A percentile compares a stretch with the other conserved stretches of the same genome.
Evolutionary conservation across 2,329 filamentous ascomycete genomes (phyloP).

Genomic region (Beauveria caledonica): DNA sequence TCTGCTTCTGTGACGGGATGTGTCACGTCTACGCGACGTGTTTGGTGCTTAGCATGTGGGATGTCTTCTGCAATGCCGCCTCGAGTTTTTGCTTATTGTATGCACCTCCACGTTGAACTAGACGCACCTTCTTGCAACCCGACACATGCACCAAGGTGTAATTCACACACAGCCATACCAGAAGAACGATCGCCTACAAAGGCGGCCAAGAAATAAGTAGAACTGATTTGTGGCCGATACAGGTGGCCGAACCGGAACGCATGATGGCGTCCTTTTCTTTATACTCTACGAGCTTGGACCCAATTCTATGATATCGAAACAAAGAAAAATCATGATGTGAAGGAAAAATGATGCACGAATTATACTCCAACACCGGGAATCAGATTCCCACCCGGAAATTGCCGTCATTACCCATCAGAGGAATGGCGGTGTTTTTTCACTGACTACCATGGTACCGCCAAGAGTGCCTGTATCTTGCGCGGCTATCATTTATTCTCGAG

Average conservation of each 20-base stretch:
- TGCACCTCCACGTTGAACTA: no score
- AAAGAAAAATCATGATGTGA: neutral
- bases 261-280: slow-evolving; percentile 7
- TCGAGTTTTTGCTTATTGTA: no score
- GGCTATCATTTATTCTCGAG: slow-evolving; percentile 53
- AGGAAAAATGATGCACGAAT: slow-evolving; percentile 11
- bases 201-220: neutral
- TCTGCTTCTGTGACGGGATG: neutral
- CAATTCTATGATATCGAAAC: slow-evolving; percentile 10
- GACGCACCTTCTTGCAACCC: no score
- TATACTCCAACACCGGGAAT: slow-evolving; percentile 12
- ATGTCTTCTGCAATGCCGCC: no score
- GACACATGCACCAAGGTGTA: no score
- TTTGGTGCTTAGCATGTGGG: no score
- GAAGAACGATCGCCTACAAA: neutral
- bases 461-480: neutral
- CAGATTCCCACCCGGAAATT: neutral
- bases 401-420: neutral
- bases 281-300: slow-evolving; percentile 10
- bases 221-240: slow-evolving; percentile 10
- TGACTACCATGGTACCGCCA: neutral
- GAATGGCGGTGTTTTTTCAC: neutral
- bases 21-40: no score
- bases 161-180: neutral
- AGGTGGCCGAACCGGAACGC: slow-evolving; percentile 3